Percentiles rank a stretch among this genome's conserved stretches.
phyloP scores from a whole-genome alignment of 495 filamentous ascomycete species.

The Penicillium goetzii region DNA sequence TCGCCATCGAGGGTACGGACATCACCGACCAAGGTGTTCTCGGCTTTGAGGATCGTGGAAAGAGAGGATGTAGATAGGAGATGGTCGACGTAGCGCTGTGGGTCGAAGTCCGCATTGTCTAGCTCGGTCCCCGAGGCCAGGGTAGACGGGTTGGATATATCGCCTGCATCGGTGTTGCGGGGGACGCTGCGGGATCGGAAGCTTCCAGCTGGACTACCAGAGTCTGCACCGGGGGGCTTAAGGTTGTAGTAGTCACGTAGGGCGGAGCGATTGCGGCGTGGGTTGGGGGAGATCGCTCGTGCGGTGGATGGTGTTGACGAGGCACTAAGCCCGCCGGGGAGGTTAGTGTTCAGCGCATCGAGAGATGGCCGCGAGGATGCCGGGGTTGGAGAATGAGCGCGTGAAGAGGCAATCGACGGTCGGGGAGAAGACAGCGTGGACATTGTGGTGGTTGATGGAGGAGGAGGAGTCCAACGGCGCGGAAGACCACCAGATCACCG shows the following conservation, averaged over 20 bases:
- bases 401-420: slow-evolving; percentile 69
- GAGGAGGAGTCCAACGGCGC: slow-evolving; percentile 12
- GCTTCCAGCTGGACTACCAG: slow-evolving; percentile 17
- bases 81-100: slow-evolving; percentile 50
- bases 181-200: slow-evolving; percentile 45
- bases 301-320: slow-evolving; percentile 49
- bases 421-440: slow-evolving; percentile 77
- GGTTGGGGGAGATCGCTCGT: slow-evolving; percentile 53
- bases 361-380: slow-evolving; percentile 74
- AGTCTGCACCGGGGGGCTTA: slow-evolving; percentile 54
- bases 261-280: slow-evolving; percentile 74
- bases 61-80: slow-evolving; percentile 60
- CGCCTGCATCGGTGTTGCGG: slow-evolving; percentile 44
- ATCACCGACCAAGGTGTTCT: slow-evolving; percentile 64
- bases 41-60: slow-evolving; percentile 62
- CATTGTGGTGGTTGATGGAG: slow-evolving; percentile 53
- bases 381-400: slow-evolving; percentile 60
- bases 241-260: slow-evolving; percentile 95
- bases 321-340: slow-evolving; percentile 55
- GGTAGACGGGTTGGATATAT: slow-evolving; percentile 37
- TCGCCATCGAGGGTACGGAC: slow-evolving; percentile 91
- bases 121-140: slow-evolving; percentile 49
- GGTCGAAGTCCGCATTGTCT: slow-evolving; percentile 51
- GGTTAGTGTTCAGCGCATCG: slow-evolving; percentile 57
- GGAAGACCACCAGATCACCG: slow-evolving; percentile 21